Evolutionary conservation across 805 yeast species (phyloP).

Genomic region (Pichia heedii): DNA sequence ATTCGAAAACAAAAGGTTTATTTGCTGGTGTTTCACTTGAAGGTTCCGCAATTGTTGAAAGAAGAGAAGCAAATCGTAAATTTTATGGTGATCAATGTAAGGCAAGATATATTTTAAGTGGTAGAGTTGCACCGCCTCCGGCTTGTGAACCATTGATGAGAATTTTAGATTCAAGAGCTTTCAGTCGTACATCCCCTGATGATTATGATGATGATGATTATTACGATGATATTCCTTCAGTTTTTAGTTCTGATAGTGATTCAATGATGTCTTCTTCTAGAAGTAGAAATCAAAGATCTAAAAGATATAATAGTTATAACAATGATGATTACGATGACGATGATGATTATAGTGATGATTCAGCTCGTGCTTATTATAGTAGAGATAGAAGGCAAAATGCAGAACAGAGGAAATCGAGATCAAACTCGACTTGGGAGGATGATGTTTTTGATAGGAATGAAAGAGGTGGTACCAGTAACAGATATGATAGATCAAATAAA

Average conservation of each 20-base stretch:
- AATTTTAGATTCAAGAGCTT: constrained; percentile 78
- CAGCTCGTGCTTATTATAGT: constrained; percentile 11
- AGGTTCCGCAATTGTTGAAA: constrained; percentile 93
- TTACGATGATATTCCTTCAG: constrained; percentile 69
- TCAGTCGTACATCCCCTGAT: constrained; percentile 37
- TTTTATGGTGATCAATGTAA: constrained; percentile 86
- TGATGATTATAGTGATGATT: constrained; percentile 21
- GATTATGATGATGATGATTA: constrained; percentile 51
- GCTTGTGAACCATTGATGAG: constrained; percentile 82
- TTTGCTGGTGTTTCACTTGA: constrained; percentile 97
- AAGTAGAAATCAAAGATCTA: constrained; percentile 2
- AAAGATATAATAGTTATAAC: constrained; percentile 13
- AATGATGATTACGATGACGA: constrained; percentile 24
- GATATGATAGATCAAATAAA: not conserved
- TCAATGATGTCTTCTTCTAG: constrained; percentile 22
- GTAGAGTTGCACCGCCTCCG: constrained; percentile 89
- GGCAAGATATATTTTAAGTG: constrained; percentile 76
- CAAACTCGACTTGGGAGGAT: constrained; percentile 61
- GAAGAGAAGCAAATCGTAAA: constrained; percentile 94
- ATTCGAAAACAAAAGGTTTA: constrained; percentile 92
- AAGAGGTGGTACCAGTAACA: not conserved
- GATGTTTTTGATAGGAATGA: constrained; percentile 55
- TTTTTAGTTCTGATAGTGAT: constrained; percentile 50
- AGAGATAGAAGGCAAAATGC: constrained; percentile 6
- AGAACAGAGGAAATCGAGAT: not conserved